A percentile compares a stretch with the other conserved stretches of the same genome.
phyloP scores from a whole-genome alignment of 495 filamentous ascomycete species.

The Rhypophila decipiens region DNA sequence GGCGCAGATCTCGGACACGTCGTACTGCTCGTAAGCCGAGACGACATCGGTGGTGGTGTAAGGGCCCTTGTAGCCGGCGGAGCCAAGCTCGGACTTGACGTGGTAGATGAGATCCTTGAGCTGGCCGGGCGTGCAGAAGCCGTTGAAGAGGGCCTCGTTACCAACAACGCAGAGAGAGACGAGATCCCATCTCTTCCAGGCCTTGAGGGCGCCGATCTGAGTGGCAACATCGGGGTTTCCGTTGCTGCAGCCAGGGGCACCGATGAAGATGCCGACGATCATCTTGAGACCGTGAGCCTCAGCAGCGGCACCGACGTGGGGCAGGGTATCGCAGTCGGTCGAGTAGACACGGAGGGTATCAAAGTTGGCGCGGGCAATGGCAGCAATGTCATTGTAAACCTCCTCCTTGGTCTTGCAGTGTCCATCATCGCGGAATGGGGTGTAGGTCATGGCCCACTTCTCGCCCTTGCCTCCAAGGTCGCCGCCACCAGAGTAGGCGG shows the following conservation, averaged over 20 bases:
- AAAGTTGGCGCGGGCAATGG: constrained; percentile 71
- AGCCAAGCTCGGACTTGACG: constrained; percentile 50
- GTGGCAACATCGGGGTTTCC: constrained; percentile 44
- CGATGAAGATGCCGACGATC: constrained; percentile 83
- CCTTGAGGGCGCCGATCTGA: constrained; percentile 66
- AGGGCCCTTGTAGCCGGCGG: constrained; percentile 67
- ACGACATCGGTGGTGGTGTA: constrained; percentile 85
- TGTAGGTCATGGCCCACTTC: constrained; percentile 87
- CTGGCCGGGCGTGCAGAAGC: constrained; percentile 50
- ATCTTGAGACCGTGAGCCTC: constrained; percentile 59
- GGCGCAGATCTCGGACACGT: constrained; percentile 56
- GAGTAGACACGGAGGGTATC: constrained; percentile 80
- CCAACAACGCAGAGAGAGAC: constrained; percentile 78
- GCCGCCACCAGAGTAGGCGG: constrained; percentile 1
- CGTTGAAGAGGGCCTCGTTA: constrained; percentile 81
- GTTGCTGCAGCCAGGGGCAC: constrained; percentile 49
- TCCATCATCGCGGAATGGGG: constrained; percentile 60
- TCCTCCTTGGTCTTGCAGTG: constrained; percentile 60
- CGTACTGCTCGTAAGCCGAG: constrained; percentile 54
- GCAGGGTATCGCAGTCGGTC: constrained; percentile 79
- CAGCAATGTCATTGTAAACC: constrained; percentile 58
- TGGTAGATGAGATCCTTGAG: constrained; percentile 63
- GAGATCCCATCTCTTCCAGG: constrained; percentile 68
- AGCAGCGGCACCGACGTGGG: constrained; percentile 63
- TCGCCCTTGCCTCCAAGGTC: constrained; percentile 30